Base-by-base conservation (phyloP, 495 filamentous ascomycete genomes). In the Penicillium samsonianum region DNA sequence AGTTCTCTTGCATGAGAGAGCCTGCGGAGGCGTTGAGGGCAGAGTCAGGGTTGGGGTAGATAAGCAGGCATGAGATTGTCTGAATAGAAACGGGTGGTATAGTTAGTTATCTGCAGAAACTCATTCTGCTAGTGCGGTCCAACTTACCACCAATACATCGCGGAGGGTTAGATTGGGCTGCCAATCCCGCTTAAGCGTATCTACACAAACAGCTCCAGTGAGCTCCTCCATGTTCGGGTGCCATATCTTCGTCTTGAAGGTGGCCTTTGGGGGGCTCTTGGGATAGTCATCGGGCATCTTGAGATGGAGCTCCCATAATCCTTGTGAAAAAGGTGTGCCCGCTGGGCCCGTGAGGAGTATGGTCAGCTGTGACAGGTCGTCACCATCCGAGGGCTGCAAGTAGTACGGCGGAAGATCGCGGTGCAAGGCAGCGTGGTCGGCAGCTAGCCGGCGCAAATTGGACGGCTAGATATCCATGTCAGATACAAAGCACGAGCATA, bases 141-240 rank as follows among this genome's bases (percentile, higher is more conserved):
- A 28, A 73, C 80, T 63, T 63, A 82, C 80, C 52, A 87, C 67
- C 33, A 89, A 67, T 7, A 89, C 83, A 72, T 89, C 85, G 44
- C 81, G 75, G 31, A 90, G 62, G 9, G 82, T 87, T 51, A 88
- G 62, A 17, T 71, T 81, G 8, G 78, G 67, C 37, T 82, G 74
- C 87, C 87, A 90, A 65, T 88, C 87, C 23, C 84, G 73, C 68
- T 90, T 90, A 17, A 90, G 65, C 6, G 87, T 90, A 67, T 89
- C 87, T 33, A 90, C 85, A 57, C 87, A 90, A 9, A 90, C 83
- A 17, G 80, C 81, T 0, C 87, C 87, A 3, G 81, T 82, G 23
- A 72, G 72, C 59, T 86, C 84, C 58, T 90, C 87, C 52, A 90
- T 82, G 61, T 90, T 90, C 0, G 87, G 87, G 58, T 90, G 87